Conservation (phyloP, 257 asterid genomes). For the Fraxinus cuspidata region DNA sequence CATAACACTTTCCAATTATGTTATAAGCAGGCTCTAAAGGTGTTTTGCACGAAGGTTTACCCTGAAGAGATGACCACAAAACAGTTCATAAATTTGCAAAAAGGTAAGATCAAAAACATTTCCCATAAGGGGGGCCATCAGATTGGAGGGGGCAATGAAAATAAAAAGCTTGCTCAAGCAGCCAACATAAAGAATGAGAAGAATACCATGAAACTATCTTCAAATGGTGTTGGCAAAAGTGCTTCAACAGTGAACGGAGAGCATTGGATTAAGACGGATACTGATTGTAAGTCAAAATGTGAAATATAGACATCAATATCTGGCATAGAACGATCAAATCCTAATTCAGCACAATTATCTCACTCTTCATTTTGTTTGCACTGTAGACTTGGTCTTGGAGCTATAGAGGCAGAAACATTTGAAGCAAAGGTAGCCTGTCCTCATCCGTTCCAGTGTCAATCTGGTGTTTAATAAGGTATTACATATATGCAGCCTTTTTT, state of each 20-base stretch:
- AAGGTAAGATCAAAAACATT: conserved; percentile 28
- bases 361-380: conserved; percentile 23
- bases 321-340: conserved; percentile 19
- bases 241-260: conserved; percentile 41
- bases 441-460: conserved; percentile 21
- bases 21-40: conserved; percentile 47
- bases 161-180: conserved; percentile 28
- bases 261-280: conserved; percentile 63
- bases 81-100: conserved; percentile 30
- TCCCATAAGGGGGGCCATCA: conserved; percentile 25
- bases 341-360: conserved; percentile 25
- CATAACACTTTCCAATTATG: conserved; percentile 10
- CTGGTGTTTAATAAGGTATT: conserved; percentile 25
- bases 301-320: conserved; percentile 18
- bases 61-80: conserved; percentile 42
- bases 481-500: conserved; percentile 22
- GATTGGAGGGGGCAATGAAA: conserved; percentile 28
- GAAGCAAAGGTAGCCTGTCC: conserved; percentile 31
- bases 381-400: conserved; percentile 55
- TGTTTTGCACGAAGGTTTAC: conserved; percentile 47
- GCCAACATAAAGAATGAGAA: conserved; percentile 27
- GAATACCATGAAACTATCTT: conserved; percentile 26
- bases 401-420: conserved; percentile 35
- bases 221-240: conserved; percentile 35
- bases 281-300: conserved; percentile 53